Evolutionary conservation across 768 basidiomycete genomes (phyloP).

Genomic region (Heimioporus sp.): DNA sequence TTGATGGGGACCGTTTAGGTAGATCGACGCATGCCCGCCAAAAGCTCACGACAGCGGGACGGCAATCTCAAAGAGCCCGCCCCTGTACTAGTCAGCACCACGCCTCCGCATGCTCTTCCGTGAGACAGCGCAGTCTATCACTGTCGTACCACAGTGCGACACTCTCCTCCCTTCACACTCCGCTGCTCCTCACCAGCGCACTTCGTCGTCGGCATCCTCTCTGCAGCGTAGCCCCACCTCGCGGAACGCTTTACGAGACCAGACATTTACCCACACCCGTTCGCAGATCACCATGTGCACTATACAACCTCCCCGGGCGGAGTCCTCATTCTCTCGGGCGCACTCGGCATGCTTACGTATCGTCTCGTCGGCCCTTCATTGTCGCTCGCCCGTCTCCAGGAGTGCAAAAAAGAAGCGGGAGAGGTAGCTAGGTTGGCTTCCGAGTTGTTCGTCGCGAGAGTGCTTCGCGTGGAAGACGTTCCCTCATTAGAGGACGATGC

Average conservation of each 20-base stretch:
- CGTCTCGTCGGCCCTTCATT: slow-evolving; percentile 58
- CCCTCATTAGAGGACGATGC: slow-evolving; percentile 17
- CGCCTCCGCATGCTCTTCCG: slow-evolving; percentile 64
- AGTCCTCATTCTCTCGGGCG: slow-evolving; percentile 55
- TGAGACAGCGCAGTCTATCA: slow-evolving; percentile 80
- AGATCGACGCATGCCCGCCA: too few species aligned
- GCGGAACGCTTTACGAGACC: slow-evolving; percentile 74
- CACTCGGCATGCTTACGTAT: slow-evolving; percentile 74
- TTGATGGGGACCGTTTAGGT: too few species aligned
- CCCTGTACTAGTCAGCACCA: too few species aligned
- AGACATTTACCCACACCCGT: slow-evolving; percentile 64
- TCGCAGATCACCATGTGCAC: slow-evolving; percentile 33
- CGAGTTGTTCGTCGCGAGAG: slow-evolving; percentile 82
- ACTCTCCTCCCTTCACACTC: slow-evolving; percentile 92
- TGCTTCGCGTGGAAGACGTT: slow-evolving; percentile 56
- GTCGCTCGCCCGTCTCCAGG: slow-evolving; percentile 55
- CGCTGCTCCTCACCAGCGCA: slow-evolving; percentile 54
- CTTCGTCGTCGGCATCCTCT: slow-evolving; percentile 81
- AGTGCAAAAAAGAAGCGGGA: slow-evolving; percentile 11
- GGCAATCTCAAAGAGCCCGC: too few species aligned
- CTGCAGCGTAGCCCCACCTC: slow-evolving; percentile 56
- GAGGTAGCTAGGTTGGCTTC: slow-evolving; percentile 41
- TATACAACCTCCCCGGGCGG: slow-evolving; percentile 50
- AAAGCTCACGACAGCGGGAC: too few species aligned
- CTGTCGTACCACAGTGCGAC: slow-evolving; percentile 92